Evolutionary conservation across 2,329 filamentous ascomycete genomes (phyloP).

Genomic region (Rutstroemia sydowiana): DNA sequence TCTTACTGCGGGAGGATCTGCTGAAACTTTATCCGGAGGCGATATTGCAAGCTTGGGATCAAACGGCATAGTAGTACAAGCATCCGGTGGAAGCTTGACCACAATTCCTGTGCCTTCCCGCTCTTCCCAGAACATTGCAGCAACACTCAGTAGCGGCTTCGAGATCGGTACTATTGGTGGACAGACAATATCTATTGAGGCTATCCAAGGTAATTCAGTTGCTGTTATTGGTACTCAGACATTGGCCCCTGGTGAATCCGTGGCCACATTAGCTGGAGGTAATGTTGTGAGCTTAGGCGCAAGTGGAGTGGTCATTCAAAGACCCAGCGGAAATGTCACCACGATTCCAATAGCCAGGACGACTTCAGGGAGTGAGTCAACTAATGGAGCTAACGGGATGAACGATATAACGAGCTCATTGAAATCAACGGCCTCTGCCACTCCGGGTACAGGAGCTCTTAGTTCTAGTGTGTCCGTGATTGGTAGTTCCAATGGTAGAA

Average conservation of each 20-base stretch:
- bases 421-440: too few species aligned
- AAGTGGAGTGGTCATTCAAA: slow-evolving; percentile 12
- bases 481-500: too few species aligned
- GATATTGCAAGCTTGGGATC: slow-evolving; percentile 12
- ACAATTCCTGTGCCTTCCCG: slow-evolving; percentile 6
- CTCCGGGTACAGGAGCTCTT: too few species aligned
- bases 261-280: slow-evolving; percentile 11
- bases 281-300: slow-evolving; percentile 12
- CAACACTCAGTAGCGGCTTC: background rate
- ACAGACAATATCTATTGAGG: background rate
- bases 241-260: slow-evolving; percentile 7
- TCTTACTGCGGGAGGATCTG: slow-evolving; percentile 7
- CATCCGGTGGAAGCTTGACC: slow-evolving; percentile 8
- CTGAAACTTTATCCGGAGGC: slow-evolving; percentile 5
- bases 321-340: slow-evolving; percentile 11
- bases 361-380: background rate
- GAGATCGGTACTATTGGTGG: background rate
- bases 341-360: background rate
- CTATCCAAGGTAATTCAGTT: background rate
- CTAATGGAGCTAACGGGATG: too few species aligned
- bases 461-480: too few species aligned
- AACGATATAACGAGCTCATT: too few species aligned
- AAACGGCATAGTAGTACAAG: slow-evolving; percentile 10
- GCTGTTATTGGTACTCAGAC: slow-evolving; percentile 12
- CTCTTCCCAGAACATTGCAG: too few species aligned